Evolutionary conservation across 108 stramenopile species (phyloP).

Genomic region (Nannochloropsis salina): DNA sequence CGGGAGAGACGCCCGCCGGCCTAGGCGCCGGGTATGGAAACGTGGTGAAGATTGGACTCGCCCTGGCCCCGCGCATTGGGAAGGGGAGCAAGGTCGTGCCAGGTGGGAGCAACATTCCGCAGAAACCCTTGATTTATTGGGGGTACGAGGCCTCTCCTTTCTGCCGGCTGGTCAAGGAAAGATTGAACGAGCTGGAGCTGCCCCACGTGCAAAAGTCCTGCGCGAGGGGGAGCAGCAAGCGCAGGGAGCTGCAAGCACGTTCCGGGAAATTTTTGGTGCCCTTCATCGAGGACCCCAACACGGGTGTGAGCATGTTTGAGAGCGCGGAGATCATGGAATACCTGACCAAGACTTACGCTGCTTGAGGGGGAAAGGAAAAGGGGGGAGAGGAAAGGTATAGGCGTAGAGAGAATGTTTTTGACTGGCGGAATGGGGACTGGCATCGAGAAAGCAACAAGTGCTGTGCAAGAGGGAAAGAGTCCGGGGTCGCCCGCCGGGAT

Average conservation of each 20-base stretch:
- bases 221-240: conserved; percentile 69
- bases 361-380: background rate
- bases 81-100: background rate
- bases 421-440: too few species aligned
- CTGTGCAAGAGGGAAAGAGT: too few species aligned
- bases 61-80: conserved; percentile 35
- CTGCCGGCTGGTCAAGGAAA: conserved; percentile 64
- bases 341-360: conserved; percentile 70
- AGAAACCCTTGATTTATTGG: conserved; percentile 42
- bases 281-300: conserved; percentile 76
- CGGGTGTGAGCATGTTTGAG: conserved; percentile 71
- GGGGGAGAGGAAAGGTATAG: background rate
- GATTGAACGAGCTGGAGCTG: conserved; percentile 62
- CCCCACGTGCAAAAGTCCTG: conserved; percentile 69
- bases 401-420: background rate
- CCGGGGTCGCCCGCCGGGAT: too few species aligned
- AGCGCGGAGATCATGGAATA: conserved; percentile 70
- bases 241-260: conserved; percentile 64
- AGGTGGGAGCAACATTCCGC: background rate
- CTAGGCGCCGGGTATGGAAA: conserved; percentile 60
- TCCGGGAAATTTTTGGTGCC: conserved; percentile 79
- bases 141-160: conserved; percentile 79
- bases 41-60: conserved; percentile 43
- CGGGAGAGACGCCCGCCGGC: conserved; percentile 55
- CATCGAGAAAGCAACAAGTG: too few species aligned